Evolutionary conservation across 176 grass and related monocot genomes (phyloP).

Genomic region (Avena sativa): DNA sequence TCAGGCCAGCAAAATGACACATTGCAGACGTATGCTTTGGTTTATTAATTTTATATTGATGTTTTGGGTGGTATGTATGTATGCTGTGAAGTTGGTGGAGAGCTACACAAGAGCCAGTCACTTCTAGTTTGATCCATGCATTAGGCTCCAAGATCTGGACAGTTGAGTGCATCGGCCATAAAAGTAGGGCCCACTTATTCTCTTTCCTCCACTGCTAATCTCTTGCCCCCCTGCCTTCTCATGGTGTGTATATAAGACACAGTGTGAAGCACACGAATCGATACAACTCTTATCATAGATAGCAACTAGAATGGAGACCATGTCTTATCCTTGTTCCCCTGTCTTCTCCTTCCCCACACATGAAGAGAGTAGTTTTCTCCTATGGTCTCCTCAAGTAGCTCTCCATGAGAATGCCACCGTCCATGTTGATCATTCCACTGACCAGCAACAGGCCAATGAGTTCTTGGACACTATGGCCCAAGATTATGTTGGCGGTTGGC

Average conservation of each 20-base stretch:
- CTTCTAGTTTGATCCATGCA: conserved; percentile 27
- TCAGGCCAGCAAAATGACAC: conserved; percentile 36
- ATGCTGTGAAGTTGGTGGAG: conserved; percentile 36
- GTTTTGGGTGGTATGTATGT: conserved; percentile 20
- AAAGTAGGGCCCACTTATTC: conserved; percentile 15
- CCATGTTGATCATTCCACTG: conserved; percentile 29
- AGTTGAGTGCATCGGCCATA: conserved; percentile 35
- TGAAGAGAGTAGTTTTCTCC: conserved; percentile 42
- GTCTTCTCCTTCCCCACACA: conserved; percentile 41
- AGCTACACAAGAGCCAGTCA: conserved; percentile 40
- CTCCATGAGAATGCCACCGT: conserved; percentile 25
- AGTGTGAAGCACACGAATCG: conserved; percentile 2
- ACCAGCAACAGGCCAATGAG: conserved; percentile 27
- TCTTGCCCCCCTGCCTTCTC: conserved; percentile 13
- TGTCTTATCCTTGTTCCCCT: conserved; percentile 55
- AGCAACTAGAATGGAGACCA: conserved; percentile 51
- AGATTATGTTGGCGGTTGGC: conserved; percentile 35
- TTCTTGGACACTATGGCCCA: conserved; percentile 18
- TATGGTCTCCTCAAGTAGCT: conserved; percentile 40
- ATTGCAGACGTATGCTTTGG: not conserved
- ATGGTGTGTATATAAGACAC: conserved; percentile 45
- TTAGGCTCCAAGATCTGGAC: conserved; percentile 34
- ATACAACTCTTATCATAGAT: conserved; percentile 34
- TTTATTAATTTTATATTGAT: conserved; percentile 19
- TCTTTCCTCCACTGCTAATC: conserved; percentile 10